A percentile compares a stretch with the other conserved stretches of the same genome.
These are phyloP conservation scores for Populus deltoides DNA, from an alignment of 345 rosid genomes.

Conservation along the genomic window DNA sequence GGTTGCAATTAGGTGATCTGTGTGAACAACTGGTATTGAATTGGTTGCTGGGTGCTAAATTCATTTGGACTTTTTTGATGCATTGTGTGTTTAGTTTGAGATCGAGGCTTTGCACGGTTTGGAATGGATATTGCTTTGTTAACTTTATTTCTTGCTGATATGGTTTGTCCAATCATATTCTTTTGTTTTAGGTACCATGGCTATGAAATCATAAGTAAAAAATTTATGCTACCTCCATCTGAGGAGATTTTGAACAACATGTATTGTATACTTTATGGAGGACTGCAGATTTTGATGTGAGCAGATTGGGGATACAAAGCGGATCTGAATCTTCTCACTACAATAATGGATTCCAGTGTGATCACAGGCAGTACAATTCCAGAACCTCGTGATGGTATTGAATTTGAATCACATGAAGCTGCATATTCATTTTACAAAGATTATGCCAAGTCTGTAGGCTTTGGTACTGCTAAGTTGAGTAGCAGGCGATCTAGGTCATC, in stretches of 20 bases:
- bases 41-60: neutral
- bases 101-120: neutral
- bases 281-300: neutral
- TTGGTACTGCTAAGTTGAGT: constrained; percentile 90
- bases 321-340: constrained; percentile 14
- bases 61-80: neutral
- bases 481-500: constrained; percentile 87
- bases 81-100: neutral
- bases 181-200: constrained; percentile 12
- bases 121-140: neutral
- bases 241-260: constrained; percentile 6
- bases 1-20: neutral
- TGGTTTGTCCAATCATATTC: neutral
- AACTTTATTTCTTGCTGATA: neutral
- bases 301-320: constrained; percentile 1
- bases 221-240: neutral
- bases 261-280: constrained; percentile 9
- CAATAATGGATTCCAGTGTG: constrained; percentile 38
- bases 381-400: constrained; percentile 52
- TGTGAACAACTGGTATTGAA: neutral
- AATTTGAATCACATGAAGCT: constrained; percentile 85
- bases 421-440: constrained; percentile 79
- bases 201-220: neutral
- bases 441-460: constrained; percentile 77
- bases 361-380: constrained; percentile 24